phyloP scores from a whole-genome alignment of 2,329 filamentous ascomycete species.

The Fusarium pilosicola region DNA sequence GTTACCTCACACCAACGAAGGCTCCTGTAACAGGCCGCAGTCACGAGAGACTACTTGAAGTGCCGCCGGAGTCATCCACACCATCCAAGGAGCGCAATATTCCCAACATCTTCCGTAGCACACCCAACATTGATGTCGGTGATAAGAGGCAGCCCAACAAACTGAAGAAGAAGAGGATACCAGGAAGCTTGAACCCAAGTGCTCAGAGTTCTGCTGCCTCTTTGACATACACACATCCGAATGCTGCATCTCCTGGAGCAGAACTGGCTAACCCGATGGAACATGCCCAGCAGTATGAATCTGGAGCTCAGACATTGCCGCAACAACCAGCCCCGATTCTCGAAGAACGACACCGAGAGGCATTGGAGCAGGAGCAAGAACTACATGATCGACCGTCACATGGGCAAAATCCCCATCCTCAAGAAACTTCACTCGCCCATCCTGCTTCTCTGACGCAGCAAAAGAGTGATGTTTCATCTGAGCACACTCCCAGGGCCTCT shows the following conservation, averaged over 20 bases:
- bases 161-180: slow-evolving; percentile 84
- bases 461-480: slow-evolving; percentile 51
- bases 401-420: slow-evolving; percentile 19
- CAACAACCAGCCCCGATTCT: slow-evolving; percentile 35
- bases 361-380: slow-evolving; percentile 28
- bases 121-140: slow-evolving; percentile 67
- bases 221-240: slow-evolving; percentile 59
- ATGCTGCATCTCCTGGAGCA: slow-evolving; percentile 56
- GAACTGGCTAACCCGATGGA: slow-evolving; percentile 62
- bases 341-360: slow-evolving; percentile 36
- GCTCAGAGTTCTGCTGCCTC: slow-evolving; percentile 91
- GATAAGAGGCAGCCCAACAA: slow-evolving; percentile 86
- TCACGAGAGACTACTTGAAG: slow-evolving; percentile 60
- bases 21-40: slow-evolving; percentile 54
- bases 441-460: slow-evolving; percentile 34
- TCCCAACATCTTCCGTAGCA: slow-evolving; percentile 75
- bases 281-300: slow-evolving; percentile 31
- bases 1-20: slow-evolving; percentile 44
- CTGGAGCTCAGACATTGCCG: slow-evolving; percentile 24
- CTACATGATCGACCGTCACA: slow-evolving; percentile 12
- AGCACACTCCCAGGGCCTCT: slow-evolving; percentile 58
- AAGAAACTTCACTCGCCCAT: slow-evolving; percentile 31
- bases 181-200: slow-evolving; percentile 81
- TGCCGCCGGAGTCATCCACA: slow-evolving; percentile 57
- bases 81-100: slow-evolving; percentile 74